Percentiles rank a stretch among this genome's conserved stretches.
phyloP scores from a whole-genome alignment of 2,329 filamentous ascomycete species.

The Talaromyces islandicus region DNA sequence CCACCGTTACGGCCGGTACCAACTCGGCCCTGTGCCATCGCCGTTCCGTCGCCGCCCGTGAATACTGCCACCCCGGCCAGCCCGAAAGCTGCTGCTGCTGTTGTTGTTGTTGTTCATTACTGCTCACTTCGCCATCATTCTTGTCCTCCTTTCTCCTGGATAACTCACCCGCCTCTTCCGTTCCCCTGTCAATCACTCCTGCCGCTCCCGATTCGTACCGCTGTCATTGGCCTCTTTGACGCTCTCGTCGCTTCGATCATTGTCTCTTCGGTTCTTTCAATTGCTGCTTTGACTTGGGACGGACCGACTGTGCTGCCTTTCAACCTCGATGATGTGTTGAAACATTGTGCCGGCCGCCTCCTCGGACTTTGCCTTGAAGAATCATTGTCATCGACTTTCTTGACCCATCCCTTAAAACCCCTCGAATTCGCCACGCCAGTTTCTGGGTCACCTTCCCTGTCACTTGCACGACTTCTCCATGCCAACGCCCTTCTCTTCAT shows the following conservation, averaged over 20 bases:
- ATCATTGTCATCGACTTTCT: neutral
- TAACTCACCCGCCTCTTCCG: neutral
- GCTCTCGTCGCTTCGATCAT: neutral
- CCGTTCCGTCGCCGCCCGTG: constrained; percentile 8
- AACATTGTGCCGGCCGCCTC: neutral
- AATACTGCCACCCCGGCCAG: constrained; percentile 10
- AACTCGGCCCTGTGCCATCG: too few relatives aligned
- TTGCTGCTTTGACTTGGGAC: neutral
- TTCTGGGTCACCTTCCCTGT: neutral
- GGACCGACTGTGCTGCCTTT: neutral
- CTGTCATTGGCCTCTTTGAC: neutral
- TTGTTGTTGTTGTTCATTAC: neutral
- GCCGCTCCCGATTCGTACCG: neutral
- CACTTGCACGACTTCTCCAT: neutral
- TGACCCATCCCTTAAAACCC: neutral
- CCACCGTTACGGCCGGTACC: neutral
- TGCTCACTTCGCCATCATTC: neutral
- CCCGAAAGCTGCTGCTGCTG: neutral
- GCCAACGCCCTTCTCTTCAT: neutral
- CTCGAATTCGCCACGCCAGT: neutral
- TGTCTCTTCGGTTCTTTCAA: constrained; percentile 1
- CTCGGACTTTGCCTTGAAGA: neutral
- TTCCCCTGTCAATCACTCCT: constrained; percentile 7
- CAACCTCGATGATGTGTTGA: constrained; percentile 4
- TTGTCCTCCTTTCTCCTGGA: neutral